Evolutionary conservation across 1,284 basidiomycete species (phyloP), one percentile per base, ranked within the genome.

Genomic region (Pholiota adiposa): DNA sequence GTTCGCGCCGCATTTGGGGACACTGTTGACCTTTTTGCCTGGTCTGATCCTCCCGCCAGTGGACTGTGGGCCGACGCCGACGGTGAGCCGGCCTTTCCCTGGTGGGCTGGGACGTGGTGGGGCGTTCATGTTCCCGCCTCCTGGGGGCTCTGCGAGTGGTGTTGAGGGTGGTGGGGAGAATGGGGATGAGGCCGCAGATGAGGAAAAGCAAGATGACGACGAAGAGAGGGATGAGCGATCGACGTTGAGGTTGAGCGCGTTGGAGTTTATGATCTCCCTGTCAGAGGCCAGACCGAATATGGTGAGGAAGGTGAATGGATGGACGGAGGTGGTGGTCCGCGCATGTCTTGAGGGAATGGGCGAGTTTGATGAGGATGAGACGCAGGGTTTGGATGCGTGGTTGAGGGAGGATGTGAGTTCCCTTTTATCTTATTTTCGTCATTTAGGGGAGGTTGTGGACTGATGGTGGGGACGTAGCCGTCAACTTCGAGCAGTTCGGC

Each of bases 271-370:
- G 88, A 78, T 92, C 53, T 85, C 81, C n/a, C 70, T 93, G 18
- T 86, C 82, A 43, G 90, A 93, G 72, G 84, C 88, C 1, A 77
- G 80, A 23, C 85, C 90, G 0, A 75, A 72, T 18, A 88, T 91
- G 85, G 88, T 89, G n/a, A 79, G 81, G 63, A 80, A 77, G 54
- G 72, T 77, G 5, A 76, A 82, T 23, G 89, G 85, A 0, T 93
- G 91, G 90, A 83, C 86, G 3, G 79, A 79, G 8, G 79, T 85
- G 14, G 73, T 91, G 36, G 87, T 92, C 0, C 75, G 87, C 2
- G 88, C 88, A 3, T 92, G 90, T 72, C 72, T 92, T 40, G 91
- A 93, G 66, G 88, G 88, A 0, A 93, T 93, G 90, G 85, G 88
- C 19, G 90, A 92, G 72, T 78, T 94, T 25, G 83, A 86, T 8